Conservation (phyloP, 805 yeast species). For the Kazachstania kunashirensis region DNA sequence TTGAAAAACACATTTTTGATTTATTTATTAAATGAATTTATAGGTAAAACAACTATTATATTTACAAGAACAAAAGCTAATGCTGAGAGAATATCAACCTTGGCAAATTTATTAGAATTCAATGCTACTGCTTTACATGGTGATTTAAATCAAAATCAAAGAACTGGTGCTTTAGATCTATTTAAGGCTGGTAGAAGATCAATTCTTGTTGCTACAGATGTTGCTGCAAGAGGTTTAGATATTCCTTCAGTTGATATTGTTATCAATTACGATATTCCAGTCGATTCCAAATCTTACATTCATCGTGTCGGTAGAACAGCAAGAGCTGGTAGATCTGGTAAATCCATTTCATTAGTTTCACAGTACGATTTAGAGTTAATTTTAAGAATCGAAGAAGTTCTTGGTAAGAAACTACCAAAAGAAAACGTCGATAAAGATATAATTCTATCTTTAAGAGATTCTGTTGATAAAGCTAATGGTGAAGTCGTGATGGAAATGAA, state of each 20-base stretch:
- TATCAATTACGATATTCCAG: conserved; percentile 69
- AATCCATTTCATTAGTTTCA: conserved; percentile 78
- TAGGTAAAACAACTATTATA: conserved; percentile 79
- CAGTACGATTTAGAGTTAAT: conserved; percentile 90
- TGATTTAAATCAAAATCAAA: conserved; percentile 73
- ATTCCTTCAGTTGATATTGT: conserved; percentile 74
- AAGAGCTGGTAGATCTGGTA: conserved; percentile 85
- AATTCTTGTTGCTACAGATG: conserved; percentile 73
- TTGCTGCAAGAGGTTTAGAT: conserved; percentile 84
- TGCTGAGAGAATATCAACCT: conserved; percentile 78
- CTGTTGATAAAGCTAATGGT: conserved; percentile 85
- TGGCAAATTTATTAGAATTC: conserved; percentile 74
- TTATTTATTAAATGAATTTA: conserved; percentile 68
- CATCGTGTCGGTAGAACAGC: conserved; percentile 95
- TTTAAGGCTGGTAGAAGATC: conserved; percentile 64
- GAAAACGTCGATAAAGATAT: conserved; percentile 71
- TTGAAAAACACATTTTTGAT: conserved; percentile 82
- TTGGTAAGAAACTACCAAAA: conserved; percentile 75
- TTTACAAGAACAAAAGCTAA: conserved; percentile 94
- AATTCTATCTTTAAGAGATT: conserved; percentile 66
- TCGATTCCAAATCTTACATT: conserved; percentile 74
- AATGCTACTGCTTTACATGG: conserved; percentile 92
- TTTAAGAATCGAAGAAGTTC: conserved; percentile 78
- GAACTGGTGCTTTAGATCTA: conserved; percentile 72
- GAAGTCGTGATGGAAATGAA: conserved; percentile 70